phyloP scores from a whole-genome alignment of 495 filamentous ascomycete genomes.

The Podospora conica region DNA sequence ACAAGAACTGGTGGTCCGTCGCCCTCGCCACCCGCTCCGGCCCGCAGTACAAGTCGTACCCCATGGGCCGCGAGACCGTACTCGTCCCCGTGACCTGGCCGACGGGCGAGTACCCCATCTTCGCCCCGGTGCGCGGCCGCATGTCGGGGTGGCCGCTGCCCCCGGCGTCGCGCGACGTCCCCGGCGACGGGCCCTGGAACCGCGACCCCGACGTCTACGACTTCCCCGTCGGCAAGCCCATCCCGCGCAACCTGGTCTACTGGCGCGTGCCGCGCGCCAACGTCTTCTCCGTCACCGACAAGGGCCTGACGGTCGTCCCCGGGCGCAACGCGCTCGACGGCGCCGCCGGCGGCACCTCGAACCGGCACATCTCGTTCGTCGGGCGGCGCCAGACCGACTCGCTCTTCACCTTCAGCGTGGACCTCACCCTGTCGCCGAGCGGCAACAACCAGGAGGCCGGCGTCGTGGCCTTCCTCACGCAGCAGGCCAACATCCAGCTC shows the following conservation, averaged over 20 bases:
- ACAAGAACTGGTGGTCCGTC: conserved; percentile 50
- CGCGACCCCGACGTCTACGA: conserved; percentile 35
- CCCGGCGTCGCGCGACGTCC: conserved; percentile 19
- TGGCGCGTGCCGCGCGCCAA: conserved; percentile 38
- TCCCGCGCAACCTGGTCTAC: conserved; percentile 39
- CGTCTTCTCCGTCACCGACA: conserved; percentile 29
- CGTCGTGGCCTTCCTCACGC: conserved; percentile 40
- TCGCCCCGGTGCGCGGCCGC: conserved; percentile 35
- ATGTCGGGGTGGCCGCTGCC: conserved; percentile 41
- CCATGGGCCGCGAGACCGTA: conserved; percentile 54
- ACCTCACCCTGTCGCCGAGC: conserved; percentile 33
- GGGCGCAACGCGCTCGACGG: conserved; percentile 35
- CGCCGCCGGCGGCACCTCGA: conserved; percentile 17
- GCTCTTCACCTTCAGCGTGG: conserved; percentile 39
- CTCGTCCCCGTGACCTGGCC: conserved; percentile 47
- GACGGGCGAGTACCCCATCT: conserved; percentile 36
- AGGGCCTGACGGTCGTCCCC: conserved; percentile 33
- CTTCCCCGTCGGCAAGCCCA: conserved; percentile 28
- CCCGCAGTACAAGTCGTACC: conserved; percentile 34
- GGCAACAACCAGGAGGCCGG: conserved; percentile 33
- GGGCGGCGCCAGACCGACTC: conserved; percentile 39
- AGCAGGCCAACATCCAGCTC: conserved; percentile 41
- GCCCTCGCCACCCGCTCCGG: conserved; percentile 42
- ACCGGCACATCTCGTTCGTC: conserved; percentile 35
- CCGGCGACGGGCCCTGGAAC: conserved; percentile 34